Conservation (phyloP, 1,284 basidiomycete genomes). For the Leccinum ponderosum region DNA sequence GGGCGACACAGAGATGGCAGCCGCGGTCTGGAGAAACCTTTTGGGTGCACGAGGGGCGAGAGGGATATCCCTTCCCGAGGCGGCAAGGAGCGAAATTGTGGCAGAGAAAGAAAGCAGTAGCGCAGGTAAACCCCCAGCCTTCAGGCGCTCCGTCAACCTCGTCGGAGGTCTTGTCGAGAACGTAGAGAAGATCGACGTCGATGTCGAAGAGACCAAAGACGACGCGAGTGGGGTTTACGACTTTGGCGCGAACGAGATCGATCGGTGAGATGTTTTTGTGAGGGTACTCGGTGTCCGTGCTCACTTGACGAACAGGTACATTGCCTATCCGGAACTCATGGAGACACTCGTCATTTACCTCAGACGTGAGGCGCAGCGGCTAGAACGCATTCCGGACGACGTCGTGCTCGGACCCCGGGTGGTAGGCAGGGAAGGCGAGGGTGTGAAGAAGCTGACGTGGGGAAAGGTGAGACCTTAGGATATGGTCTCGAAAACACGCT, state of each 20-base stretch:
- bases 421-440: constrained; percentile 31
- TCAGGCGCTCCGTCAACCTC: constrained; percentile 65
- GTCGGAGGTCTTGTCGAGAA: constrained; percentile 62
- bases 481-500: background rate
- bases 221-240: constrained; percentile 75
- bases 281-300: background rate
- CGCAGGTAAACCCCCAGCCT: constrained; percentile 24
- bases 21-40: constrained; percentile 90
- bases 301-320: constrained; percentile 51
- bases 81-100: background rate
- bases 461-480: constrained; percentile 23
- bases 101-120: background rate
- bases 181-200: constrained; percentile 55
- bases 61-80: constrained; percentile 49
- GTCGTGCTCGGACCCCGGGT: constrained; percentile 50
- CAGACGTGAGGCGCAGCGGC: constrained; percentile 71
- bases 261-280: constrained; percentile 21
- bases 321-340: constrained; percentile 78
- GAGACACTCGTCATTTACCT: constrained; percentile 76
- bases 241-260: constrained; percentile 54
- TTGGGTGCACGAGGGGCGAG: constrained; percentile 77
- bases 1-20: constrained; percentile 82
- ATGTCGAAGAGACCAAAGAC: constrained; percentile 57
- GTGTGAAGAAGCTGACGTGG: constrained; percentile 24
- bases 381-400: constrained; percentile 74